Percentiles rank a stretch among this genome's conserved stretches.
phyloP scores from a whole-genome alignment of 495 filamentous ascomycete genomes.

The Penicillium arizonense region DNA sequence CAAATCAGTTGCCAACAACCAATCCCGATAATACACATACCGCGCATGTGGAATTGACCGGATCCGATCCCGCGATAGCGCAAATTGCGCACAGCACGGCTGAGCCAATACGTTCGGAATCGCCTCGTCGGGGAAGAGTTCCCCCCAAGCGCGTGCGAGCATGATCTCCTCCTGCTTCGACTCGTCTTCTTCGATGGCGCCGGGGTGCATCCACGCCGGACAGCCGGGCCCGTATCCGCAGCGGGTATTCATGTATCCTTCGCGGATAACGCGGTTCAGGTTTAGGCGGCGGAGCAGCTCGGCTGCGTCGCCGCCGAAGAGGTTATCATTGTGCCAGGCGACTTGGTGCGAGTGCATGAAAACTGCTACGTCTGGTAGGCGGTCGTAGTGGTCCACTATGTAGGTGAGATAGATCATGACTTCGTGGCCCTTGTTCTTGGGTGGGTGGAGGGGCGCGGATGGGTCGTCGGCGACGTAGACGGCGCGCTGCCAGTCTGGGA shows the following conservation, averaged over 20 bases:
- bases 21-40: conserved; percentile 65
- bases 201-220: conserved; percentile 65
- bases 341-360: conserved; percentile 69
- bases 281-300: conserved; percentile 54
- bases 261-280: conserved; percentile 50
- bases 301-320: conserved; percentile 48
- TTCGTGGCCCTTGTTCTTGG: conserved; percentile 74
- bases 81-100: conserved; percentile 72
- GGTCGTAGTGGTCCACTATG: conserved; percentile 69
- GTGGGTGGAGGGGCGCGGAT: conserved; percentile 58
- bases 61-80: conserved; percentile 52
- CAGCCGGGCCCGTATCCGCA: conserved; percentile 62
- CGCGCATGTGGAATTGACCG: conserved; percentile 55
- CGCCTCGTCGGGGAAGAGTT: conserved; percentile 53
- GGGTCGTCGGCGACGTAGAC: conserved; percentile 66
- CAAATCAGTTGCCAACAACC: conserved; percentile 61
- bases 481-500: conserved; percentile 56
- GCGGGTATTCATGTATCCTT: conserved; percentile 66
- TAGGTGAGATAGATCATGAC: conserved; percentile 74
- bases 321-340: conserved; percentile 64
- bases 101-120: conserved; percentile 54
- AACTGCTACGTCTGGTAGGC: conserved; percentile 63
- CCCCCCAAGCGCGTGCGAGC: conserved; percentile 52
- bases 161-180: conserved; percentile 62
- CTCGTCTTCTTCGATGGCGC: conserved; percentile 44